A percentile compares a stretch with the other conserved stretches of the same genome.
Conservation (phyloP, 208 protist species). For the Leishmania turanica region DNA sequence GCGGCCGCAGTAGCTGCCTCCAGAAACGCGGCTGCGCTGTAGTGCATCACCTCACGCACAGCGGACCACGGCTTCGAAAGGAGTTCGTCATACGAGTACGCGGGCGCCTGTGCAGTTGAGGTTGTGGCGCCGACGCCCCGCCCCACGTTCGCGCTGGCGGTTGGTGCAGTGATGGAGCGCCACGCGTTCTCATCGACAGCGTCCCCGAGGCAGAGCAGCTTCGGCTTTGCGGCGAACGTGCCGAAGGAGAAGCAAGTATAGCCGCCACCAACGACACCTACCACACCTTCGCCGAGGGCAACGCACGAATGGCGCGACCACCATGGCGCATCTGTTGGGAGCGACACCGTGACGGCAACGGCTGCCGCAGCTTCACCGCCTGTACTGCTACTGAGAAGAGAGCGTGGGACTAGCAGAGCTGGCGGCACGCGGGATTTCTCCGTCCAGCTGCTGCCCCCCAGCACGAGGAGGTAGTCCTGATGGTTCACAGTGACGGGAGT, state of each 20-base stretch:
- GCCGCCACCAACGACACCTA: slow-evolving; percentile 78
- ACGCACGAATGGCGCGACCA: slow-evolving; percentile 76
- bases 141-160: background rate
- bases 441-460: slow-evolving; percentile 61
- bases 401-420: slow-evolving; percentile 12
- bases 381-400: background rate
- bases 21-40: slow-evolving; percentile 48
- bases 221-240: slow-evolving; percentile 70
- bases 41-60: slow-evolving; percentile 42
- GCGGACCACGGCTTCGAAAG: slow-evolving; percentile 35
- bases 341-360: slow-evolving; percentile 4
- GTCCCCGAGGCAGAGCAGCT: slow-evolving; percentile 50
- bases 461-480: slow-evolving; percentile 42
- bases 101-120: background rate
- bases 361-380: background rate
- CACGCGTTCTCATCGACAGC: slow-evolving; percentile 19
- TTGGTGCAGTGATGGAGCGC: background rate
- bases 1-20: slow-evolving; percentile 26
- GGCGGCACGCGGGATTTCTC: slow-evolving; percentile 24
- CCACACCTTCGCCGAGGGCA: slow-evolving; percentile 47
- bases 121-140: background rate
- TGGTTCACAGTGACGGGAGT: slow-evolving; percentile 41
- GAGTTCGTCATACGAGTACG: slow-evolving; percentile 21
- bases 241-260: slow-evolving; percentile 93
- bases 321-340: slow-evolving; percentile 47